Evolutionary conservation across 306 rosid genomes (phyloP), one percentile per base, ranked within the genome.

Genomic region (Echinosophora koreensis): DNA sequence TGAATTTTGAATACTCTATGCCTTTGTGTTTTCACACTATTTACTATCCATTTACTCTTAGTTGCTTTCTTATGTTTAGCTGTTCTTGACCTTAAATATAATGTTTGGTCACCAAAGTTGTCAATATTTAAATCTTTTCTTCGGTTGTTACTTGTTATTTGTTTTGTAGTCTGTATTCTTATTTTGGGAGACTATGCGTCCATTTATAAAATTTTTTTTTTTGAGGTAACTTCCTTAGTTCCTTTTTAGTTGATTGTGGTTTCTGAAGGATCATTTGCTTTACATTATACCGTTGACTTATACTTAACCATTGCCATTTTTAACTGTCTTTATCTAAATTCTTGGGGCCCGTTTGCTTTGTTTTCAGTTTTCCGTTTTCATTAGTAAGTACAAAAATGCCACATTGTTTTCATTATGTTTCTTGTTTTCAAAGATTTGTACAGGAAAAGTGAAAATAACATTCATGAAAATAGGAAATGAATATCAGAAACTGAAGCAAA

Each of bases 121-220:
- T 52, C 44, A 11, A 27, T 57, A 44, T 15, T n/a, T n/a, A 28
- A 38, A 44, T 15, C 46, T 58, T 59, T 13, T 66, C 9, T 66
- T 5, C 57, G 8, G 32, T 8, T 58, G 17, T 35, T 59, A 15
- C 50, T 14, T 57, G 16, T 34, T 58, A 30, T 69, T 42, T 15
- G 15, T 27, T 28, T 16, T 12, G 15, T 46, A 46, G 15, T 46
- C 2, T 71, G 55, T 72, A 41, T 72, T 56, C 77, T 18, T 73
- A 72, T 39, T 51, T 55, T 55, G 30, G 13, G 60, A 1, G 32
- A 17, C 60, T 17, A 0, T 17, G 60, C 5, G 3, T 55, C 13
- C 60, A 55, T 55, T 16, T 15, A n/a, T 52, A 10, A 6, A 10
- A 6, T 37, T 37, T 41, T 41, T 41, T 54, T 54, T 28, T 3